These are phyloP conservation scores for Acanthamoeba sp. DNA, from an alignment of 208 protist species.

Conservation along the genomic window DNA sequence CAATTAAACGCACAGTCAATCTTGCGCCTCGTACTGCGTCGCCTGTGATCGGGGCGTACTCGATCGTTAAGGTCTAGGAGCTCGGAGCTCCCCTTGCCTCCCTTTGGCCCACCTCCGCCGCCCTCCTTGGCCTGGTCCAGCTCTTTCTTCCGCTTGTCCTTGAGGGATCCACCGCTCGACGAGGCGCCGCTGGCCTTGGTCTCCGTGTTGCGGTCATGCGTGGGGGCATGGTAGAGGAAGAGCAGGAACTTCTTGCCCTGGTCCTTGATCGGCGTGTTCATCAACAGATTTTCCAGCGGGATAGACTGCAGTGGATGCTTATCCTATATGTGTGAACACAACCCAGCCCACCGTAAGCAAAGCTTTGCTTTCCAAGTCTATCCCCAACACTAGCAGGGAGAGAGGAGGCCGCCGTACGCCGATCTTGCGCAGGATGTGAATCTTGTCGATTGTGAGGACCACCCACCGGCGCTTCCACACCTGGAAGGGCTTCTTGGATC, in stretches of 20 bases:
- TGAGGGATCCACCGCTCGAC: background rate
- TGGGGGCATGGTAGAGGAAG: constrained; percentile 2
- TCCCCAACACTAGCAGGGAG: no score
- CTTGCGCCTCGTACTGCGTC: no score
- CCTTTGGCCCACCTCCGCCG: background rate
- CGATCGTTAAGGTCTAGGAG: background rate
- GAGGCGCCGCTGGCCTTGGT: background rate
- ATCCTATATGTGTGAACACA: background rate
- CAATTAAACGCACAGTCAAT: no score
- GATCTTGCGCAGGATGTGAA: constrained; percentile 44
- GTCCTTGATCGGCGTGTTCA: constrained; percentile 16
- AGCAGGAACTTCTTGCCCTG: constrained; percentile 37
- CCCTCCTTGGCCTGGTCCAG: background rate
- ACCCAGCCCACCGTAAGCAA: no score
- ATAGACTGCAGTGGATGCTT: constrained; percentile 1
- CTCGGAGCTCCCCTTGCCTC: background rate
- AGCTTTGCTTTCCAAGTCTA: no score
- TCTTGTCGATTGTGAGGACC: constrained; percentile 48
- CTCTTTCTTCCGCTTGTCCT: background rate
- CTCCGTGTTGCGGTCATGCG: background rate
- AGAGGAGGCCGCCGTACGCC: background rate
- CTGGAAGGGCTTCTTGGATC: background rate
- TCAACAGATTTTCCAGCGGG: constrained; percentile 23
- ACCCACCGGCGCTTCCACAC: constrained; percentile 58
- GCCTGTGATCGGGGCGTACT: background rate